Conservation (phyloP, 805 yeast genomes). For the Cyberlindnera euphorbiiphila region DNA sequence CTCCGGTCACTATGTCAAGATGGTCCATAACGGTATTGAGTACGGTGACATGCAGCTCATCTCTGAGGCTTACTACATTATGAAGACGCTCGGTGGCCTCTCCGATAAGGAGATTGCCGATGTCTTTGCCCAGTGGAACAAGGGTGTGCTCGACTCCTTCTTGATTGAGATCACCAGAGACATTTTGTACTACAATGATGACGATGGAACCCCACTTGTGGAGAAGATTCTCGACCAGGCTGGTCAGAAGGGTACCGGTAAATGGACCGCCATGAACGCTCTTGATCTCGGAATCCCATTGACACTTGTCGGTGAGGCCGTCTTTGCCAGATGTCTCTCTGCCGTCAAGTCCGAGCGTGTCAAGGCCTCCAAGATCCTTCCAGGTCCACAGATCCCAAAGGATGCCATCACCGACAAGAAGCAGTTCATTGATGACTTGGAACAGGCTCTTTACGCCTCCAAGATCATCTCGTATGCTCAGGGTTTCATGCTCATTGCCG, state of each 20-base stretch:
- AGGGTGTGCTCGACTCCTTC: conserved; percentile 96
- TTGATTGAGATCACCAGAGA: conserved; percentile 95
- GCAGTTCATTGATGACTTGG: conserved; percentile 86
- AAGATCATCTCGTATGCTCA: conserved; percentile 98
- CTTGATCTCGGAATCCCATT: conserved; percentile 98
- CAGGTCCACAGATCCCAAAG: conserved; percentile 71
- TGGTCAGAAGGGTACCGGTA: conserved; percentile 99
- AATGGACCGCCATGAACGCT: conserved; percentile 99
- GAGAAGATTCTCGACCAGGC: conserved; percentile 97
- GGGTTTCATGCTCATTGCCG: conserved; percentile 99
- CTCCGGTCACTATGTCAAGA: conserved; percentile 97
- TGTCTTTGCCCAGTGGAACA: conserved; percentile 91
- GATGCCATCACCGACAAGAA: conserved; percentile 70
- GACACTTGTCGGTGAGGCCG: conserved; percentile 98
- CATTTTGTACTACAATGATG: conserved; percentile 83
- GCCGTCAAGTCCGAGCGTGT: conserved; percentile 89
- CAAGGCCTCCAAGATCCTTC: conserved; percentile 71
- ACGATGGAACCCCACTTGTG: conserved; percentile 87
- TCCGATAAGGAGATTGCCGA: conserved; percentile 89
- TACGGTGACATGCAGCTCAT: conserved; percentile 99
- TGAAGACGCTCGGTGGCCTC: conserved; percentile 92
- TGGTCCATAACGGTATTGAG: conserved; percentile 99
- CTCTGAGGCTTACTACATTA: conserved; percentile 94
- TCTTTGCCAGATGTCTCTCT: conserved; percentile 92
- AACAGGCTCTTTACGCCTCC: conserved; percentile 97